These are phyloP conservation scores for Ceratocystis lukuohia DNA, from an alignment of 2,329 filamentous ascomycete genomes.

Conservation along the genomic window DNA sequence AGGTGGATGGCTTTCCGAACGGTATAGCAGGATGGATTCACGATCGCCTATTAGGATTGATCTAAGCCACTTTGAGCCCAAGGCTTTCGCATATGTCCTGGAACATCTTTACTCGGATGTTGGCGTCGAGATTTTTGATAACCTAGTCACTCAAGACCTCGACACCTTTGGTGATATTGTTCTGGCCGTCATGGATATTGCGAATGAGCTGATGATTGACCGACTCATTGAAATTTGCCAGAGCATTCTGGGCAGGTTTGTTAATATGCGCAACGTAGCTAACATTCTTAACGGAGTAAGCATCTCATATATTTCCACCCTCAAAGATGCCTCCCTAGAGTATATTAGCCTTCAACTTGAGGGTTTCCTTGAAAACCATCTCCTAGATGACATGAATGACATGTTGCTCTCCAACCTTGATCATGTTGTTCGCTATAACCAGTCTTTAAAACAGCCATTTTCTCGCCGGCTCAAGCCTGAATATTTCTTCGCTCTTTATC, in stretches of 20 bases:
- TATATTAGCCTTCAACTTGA: constrained; percentile 89
- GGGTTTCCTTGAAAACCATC: constrained; percentile 77
- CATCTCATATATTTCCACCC: constrained; percentile 66
- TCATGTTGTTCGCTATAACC: constrained; percentile 65
- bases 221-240: constrained; percentile 83
- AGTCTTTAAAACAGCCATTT: constrained; percentile 63
- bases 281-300: constrained; percentile 75
- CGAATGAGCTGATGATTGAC: constrained; percentile 93
- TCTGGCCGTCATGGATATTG: constrained; percentile 76
- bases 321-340: constrained; percentile 78
- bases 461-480: constrained; percentile 64
- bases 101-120: constrained; percentile 72
- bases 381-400: constrained; percentile 73
- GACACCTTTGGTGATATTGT: constrained; percentile 83
- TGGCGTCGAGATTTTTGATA: constrained; percentile 68
- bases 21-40: constrained; percentile 28
- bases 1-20: constrained; percentile 67
- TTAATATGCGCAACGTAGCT: constrained; percentile 75
- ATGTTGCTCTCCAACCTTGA: constrained; percentile 74
- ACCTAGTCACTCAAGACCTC: constrained; percentile 54
- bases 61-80: constrained; percentile 61
- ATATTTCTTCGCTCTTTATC: constrained; percentile 39
- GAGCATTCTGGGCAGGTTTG: constrained; percentile 65
- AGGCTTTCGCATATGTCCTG: constrained; percentile 66
- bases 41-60: constrained; percentile 51